phyloP scores from a whole-genome alignment of 2,329 filamentous ascomycete genomes.

The Penicillium verrucosum region DNA sequence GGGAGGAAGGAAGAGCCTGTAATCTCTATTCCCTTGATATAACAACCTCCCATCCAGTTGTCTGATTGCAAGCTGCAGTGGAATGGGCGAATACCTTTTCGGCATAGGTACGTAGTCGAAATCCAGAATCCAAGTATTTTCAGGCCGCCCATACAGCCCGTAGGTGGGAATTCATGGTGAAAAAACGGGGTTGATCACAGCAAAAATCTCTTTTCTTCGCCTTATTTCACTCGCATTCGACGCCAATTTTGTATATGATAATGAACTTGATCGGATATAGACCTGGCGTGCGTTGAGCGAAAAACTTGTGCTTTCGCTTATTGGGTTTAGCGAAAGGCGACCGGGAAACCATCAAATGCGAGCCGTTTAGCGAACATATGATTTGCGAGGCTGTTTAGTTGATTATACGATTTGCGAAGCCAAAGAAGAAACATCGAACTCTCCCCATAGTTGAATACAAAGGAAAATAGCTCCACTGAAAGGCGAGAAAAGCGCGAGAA shows the following conservation, averaged over 20 bases:
- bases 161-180: no score
- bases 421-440: background rate
- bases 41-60: background rate
- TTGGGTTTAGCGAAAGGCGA: background rate
- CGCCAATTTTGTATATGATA: background rate
- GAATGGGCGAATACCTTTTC: background rate
- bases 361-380: background rate
- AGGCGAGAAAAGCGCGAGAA: background rate
- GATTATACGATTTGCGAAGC: background rate
- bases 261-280: background rate
- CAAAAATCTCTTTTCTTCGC: background rate
- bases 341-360: background rate
- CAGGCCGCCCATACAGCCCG: background rate
- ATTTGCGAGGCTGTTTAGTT: background rate
- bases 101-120: background rate
- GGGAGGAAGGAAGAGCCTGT: background rate
- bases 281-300: background rate
- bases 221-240: background rate
- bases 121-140: background rate
- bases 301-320: background rate
- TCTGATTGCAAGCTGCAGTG: background rate
- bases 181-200: no score
- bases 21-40: background rate
- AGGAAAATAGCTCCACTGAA: background rate
- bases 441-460: background rate